Conservation (phyloP, 2,329 filamentous ascomycete species). For the Pseudocercospora macadamiae region DNA sequence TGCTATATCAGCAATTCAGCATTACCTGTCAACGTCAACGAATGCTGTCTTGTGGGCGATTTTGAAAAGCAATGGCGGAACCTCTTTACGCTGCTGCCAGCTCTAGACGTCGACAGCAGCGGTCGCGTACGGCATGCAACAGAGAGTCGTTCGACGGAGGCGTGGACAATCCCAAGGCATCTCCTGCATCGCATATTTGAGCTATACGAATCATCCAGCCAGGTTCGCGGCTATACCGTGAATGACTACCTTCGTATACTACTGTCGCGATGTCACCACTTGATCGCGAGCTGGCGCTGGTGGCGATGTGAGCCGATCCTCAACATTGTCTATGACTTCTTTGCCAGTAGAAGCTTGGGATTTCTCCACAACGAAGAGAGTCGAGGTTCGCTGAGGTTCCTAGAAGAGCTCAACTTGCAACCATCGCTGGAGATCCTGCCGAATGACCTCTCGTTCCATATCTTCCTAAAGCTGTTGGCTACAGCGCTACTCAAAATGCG, state of each 20-base stretch:
- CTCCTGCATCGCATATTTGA: constrained; percentile 53
- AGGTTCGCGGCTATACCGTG: constrained; percentile 47
- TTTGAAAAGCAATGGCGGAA: constrained; percentile 46
- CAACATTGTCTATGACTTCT: constrained; percentile 61
- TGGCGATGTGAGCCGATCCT: constrained; percentile 58
- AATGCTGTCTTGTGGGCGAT: constrained; percentile 29
- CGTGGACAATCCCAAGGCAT: constrained; percentile 54
- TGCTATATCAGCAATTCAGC: constrained; percentile 48
- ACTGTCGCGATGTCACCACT: constrained; percentile 56
- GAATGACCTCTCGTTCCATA: constrained; percentile 60
- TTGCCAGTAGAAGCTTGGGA: constrained; percentile 56
- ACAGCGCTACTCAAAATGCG: constrained; percentile 54
- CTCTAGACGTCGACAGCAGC: constrained; percentile 54
- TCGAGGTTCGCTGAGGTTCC: constrained; percentile 56
- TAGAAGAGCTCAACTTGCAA: constrained; percentile 52
- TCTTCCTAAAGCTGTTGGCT: constrained; percentile 61
- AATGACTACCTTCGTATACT: constrained; percentile 59
- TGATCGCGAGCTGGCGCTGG: constrained; percentile 62
- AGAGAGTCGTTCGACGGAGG: constrained; percentile 46
- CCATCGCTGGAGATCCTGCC: constrained; percentile 49
- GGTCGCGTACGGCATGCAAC: constrained; percentile 38
- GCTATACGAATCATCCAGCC: constrained; percentile 49
- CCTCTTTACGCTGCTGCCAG: constrained; percentile 58
- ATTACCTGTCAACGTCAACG: constrained; percentile 31
- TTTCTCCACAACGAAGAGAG: constrained; percentile 57